A percentile compares a stretch with the other conserved stretches of the same genome.
Evolutionary conservation across 441 rosid species (phyloP).

Genomic region (Bruguiera hainesii): DNA sequence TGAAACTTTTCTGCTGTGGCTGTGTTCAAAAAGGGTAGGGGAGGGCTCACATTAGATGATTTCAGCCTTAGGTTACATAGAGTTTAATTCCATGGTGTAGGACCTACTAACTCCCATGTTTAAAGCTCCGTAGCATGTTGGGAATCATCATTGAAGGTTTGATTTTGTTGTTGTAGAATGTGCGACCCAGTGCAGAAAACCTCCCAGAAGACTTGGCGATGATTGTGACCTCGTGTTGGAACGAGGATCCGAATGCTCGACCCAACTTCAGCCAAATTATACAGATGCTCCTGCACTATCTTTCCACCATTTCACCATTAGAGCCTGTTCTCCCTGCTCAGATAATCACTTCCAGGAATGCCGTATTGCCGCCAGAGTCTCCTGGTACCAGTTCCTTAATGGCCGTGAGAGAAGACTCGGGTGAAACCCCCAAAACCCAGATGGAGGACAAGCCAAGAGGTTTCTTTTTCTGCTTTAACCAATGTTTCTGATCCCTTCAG

Average conservation of each 20-base stretch:
- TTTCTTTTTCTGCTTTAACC: conserved; percentile 66
- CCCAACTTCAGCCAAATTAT: conserved; percentile 81
- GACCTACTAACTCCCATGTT: not conserved
- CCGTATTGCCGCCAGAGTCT: conserved; percentile 73
- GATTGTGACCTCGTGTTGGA: conserved; percentile 90
- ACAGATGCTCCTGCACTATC: conserved; percentile 73
- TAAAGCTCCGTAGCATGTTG: not conserved
- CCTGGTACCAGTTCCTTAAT: conserved; percentile 85
- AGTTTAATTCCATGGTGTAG: no score
- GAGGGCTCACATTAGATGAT: no score
- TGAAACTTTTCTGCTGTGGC: no score
- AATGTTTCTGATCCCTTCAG: conserved; percentile 43
- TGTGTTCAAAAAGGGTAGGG: no score
- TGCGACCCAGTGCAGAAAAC: conserved; percentile 75
- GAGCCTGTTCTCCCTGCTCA: conserved; percentile 52
- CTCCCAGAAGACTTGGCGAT: conserved; percentile 69
- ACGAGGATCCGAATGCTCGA: conserved; percentile 82
- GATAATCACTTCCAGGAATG: conserved; percentile 54
- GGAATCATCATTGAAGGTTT: conserved; percentile 1
- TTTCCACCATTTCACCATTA: conserved; percentile 49
- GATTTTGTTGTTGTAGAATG: conserved; percentile 47
- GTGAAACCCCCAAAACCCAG: conserved; percentile 36
- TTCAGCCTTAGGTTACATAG: no score
- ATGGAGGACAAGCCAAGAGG: conserved; percentile 44
- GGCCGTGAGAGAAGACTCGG: conserved; percentile 46